Evolutionary conservation across 2,329 filamentous ascomycete species (phyloP).

Genomic region (Niveomyces coronatus): DNA sequence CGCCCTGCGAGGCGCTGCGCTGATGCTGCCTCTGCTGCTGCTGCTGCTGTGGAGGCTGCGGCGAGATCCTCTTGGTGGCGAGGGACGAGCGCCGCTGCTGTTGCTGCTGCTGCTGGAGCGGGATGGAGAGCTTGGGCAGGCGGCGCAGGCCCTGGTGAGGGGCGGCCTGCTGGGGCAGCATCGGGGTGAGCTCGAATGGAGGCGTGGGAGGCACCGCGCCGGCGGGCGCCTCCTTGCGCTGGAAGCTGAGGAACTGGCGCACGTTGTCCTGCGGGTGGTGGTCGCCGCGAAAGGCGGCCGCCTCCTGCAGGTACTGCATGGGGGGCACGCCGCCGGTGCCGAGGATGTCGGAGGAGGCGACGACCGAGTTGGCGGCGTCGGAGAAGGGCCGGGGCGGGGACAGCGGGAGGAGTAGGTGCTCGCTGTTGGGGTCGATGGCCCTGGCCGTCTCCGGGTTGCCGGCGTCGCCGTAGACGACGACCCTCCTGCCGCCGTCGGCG

Average conservation of each 20-base stretch:
- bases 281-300: slow-evolving; percentile 53
- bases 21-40: slow-evolving; percentile 3
- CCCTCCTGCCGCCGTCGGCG: no score
- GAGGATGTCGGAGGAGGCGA: slow-evolving; percentile 85
- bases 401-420: no score
- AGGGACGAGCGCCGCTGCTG: slow-evolving; percentile 17
- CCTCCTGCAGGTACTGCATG: slow-evolving; percentile 62
- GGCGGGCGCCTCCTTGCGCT: slow-evolving; percentile 40
- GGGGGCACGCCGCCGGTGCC: slow-evolving; percentile 56
- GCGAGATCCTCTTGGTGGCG: slow-evolving; percentile 17
- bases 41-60: slow-evolving; percentile 14
- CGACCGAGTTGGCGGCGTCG: slow-evolving; percentile 68
- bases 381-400: slow-evolving; percentile 56
- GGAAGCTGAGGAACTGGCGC: slow-evolving; percentile 80
- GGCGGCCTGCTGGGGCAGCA: slow-evolving; percentile 23
- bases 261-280: slow-evolving; percentile 89
- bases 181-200: slow-evolving; percentile 53
- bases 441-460: slow-evolving; percentile 61
- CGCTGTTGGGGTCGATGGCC: slow-evolving; percentile 41
- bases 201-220: slow-evolving; percentile 58
- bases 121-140: slow-evolving; percentile 54
- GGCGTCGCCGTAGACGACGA: slow-evolving; percentile 69
- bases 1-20: slow-evolving; percentile 9
- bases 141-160: slow-evolving; percentile 44
- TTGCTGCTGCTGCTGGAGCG: slow-evolving; percentile 21